Base-by-base conservation (phyloP, 768 basidiomycete genomes). In the Amanita jacksonii region DNA sequence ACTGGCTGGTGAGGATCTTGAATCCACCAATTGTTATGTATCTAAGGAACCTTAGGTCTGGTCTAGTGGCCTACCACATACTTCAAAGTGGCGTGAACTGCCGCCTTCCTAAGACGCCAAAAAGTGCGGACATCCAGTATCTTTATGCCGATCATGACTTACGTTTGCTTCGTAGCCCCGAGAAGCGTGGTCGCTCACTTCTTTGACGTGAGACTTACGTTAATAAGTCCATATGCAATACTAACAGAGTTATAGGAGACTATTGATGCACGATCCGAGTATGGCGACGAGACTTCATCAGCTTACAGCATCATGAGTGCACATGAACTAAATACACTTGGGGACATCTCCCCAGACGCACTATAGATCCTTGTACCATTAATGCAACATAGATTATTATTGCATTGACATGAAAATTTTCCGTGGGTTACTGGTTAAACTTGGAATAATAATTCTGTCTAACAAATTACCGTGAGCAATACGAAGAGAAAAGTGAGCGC, bases 71-170 rank as follows among this genome's bases (percentile, higher is more conserved):
- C 12, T 91, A 83, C 58, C 85, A 89, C 54, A 92, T 97, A 52
- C 64, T 93, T 54, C 92, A 94, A 61, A 90, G 84, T 49, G 93
- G 91, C 8, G 76, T 81, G 22, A 85, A 69, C 46, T 97, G 91
- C 54, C 79, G 96, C 34, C 65, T 98, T 44, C 94, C 94, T 0
- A 87, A 85, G 63, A 98, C 96, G 4, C 96, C 96, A 4, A 79
- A 84, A 52, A 97, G 92, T 88, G 59, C 58, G 86, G 69, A 8
- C 15, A 48, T 43, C 39, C 30, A 7, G 45, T 20, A 35, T 33
- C 3, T 18, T 19, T 19, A 16, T 12, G 43, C 16, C 23, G 18
- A 1, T 8, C 34, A 38, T 36, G 33, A 16, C 20, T 20, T 19
- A 33, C 42, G 9, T 51, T 38, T 37, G 36, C 8, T 45, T 32